These are phyloP conservation scores for Phytophthora hybrid DNA, from an alignment of 352 stramenopile species.

Conservation along the genomic window DNA sequence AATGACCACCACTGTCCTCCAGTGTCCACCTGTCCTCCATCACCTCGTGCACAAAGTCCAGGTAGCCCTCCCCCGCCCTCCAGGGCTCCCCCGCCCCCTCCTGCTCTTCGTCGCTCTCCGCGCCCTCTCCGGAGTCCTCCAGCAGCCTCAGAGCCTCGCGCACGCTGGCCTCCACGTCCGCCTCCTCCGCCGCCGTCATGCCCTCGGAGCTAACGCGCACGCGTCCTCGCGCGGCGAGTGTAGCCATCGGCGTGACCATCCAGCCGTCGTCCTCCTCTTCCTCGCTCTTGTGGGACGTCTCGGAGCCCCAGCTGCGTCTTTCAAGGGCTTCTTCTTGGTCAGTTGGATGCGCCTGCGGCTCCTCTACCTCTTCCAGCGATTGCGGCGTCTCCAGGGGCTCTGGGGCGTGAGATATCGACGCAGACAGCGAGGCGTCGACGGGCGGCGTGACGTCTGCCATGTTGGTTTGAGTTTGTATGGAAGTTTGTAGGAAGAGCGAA, in stretches of 20 bases:
- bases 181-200: conserved; percentile 37
- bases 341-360: neutral
- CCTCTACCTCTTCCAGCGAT: neutral
- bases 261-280: conserved; percentile 46
- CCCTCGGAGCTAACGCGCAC: conserved; percentile 10
- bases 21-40: conserved; percentile 49
- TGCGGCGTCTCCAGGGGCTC: conserved; percentile 7
- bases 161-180: conserved; percentile 63
- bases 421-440: conserved; percentile 9
- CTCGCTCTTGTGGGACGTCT: conserved; percentile 34
- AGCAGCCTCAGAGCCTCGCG: conserved; percentile 59
- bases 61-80: conserved; percentile 27
- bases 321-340: conserved; percentile 13
- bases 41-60: conserved; percentile 65
- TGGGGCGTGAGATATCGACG: conserved; percentile 20
- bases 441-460: conserved; percentile 3
- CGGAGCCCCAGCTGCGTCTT: conserved; percentile 20
- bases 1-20: conserved; percentile 27
- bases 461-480: conserved; percentile 16
- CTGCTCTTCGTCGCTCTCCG: conserved; percentile 32
- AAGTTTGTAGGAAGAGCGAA: conserved; percentile 9
- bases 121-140: conserved; percentile 38
- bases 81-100: neutral
- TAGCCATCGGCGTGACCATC: conserved; percentile 38
- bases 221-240: conserved; percentile 18